These are phyloP conservation scores for Gnaphalium uliginosum DNA, from an alignment of 129 eudicot genomes.

Conservation along the genomic window DNA sequence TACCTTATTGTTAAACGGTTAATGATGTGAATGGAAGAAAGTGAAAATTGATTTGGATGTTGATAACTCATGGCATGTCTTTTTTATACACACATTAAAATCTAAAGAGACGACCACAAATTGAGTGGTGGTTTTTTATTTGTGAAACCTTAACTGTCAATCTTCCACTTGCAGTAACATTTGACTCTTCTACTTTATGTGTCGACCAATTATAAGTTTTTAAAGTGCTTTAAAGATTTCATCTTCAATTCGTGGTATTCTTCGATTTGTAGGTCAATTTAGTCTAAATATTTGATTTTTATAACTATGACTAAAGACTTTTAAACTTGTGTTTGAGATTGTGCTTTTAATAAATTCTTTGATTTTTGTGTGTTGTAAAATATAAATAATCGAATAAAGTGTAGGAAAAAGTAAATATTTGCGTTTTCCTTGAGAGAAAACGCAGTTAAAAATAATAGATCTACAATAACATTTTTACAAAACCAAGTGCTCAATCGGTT, in stretches of 20 bases:
- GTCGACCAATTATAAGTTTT: background rate
- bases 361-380: too few relatives aligned
- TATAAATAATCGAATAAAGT: too few relatives aligned
- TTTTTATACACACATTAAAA: constrained; percentile 3
- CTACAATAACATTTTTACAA: too few relatives aligned
- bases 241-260: background rate
- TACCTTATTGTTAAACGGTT: background rate
- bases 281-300: too few relatives aligned
- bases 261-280: too few relatives aligned
- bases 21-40: constrained; percentile 5
- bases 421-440: too few relatives aligned
- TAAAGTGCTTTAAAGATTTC: background rate
- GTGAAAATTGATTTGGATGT: constrained; percentile 18
- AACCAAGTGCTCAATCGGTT: background rate
- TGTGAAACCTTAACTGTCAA: constrained; percentile 29
- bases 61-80: constrained; percentile 20
- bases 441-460: too few relatives aligned
- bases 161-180: constrained; percentile 42
- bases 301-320: too few relatives aligned
- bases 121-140: constrained; percentile 33
- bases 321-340: too few relatives aligned
- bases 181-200: constrained; percentile 29
- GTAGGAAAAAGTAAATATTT: too few relatives aligned
- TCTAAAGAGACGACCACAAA: constrained; percentile 24
- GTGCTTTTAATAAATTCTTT: too few relatives aligned